Evolutionary conservation across 2,329 filamentous ascomycete genomes (phyloP).

Genomic region (Botrytis fabae): DNA sequence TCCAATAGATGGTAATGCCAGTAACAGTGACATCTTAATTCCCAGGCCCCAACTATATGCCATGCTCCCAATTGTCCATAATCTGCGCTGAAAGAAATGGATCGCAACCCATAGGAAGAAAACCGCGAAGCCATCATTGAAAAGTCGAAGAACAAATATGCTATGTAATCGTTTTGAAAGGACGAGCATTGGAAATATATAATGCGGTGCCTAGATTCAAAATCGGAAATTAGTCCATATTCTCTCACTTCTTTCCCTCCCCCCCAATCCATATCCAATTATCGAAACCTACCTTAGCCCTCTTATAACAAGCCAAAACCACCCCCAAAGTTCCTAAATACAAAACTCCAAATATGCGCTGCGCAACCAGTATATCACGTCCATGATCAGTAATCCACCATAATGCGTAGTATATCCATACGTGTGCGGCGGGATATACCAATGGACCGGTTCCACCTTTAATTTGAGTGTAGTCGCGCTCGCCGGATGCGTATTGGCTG

Average conservation of each 20-base stretch:
- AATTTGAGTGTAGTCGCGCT: constrained; percentile 85
- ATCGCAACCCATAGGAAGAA: constrained; percentile 83
- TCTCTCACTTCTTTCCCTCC: neutral
- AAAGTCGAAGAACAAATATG: constrained; percentile 87
- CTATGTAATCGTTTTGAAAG: constrained; percentile 92
- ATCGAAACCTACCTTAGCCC: constrained; percentile 58
- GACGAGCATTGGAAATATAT: constrained; percentile 81
- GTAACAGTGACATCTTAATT: constrained; percentile 91
- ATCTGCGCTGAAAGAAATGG: constrained; percentile 69
- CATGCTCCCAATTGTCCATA: constrained; percentile 72
- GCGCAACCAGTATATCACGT: constrained; percentile 73
- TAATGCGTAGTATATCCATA: constrained; percentile 83
- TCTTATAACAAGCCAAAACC: constrained; percentile 80
- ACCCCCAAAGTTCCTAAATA: constrained; percentile 75
- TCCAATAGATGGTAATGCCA: constrained; percentile 79
- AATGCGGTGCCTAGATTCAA: constrained; percentile 68
- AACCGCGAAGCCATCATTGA: constrained; percentile 92
- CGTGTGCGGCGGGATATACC: constrained; percentile 91
- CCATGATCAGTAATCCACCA: constrained; percentile 78
- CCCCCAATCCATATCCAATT: neutral
- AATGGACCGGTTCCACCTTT: constrained; percentile 87
- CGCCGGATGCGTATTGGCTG: constrained; percentile 73
- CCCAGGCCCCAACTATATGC: constrained; percentile 78
- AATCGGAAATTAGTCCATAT: constrained; percentile 21
- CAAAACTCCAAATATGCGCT: constrained; percentile 76